phyloP scores from a whole-genome alignment of 148 eudicot genomes.

The Polygonum aviculare region DNA sequence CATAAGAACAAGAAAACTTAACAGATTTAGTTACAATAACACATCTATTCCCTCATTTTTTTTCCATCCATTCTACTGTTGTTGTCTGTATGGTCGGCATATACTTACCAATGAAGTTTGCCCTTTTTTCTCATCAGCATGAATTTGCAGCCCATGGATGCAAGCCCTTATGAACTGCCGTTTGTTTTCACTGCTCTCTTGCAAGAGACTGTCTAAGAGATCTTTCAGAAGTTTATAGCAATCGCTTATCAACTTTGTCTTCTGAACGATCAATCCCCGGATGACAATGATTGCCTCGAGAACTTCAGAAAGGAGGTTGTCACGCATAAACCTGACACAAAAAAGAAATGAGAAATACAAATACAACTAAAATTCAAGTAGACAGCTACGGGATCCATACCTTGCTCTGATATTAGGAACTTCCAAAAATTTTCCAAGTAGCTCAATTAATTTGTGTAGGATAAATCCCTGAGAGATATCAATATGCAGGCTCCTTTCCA shows the following conservation, averaged over 20 bases:
- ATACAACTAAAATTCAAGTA: neutral
- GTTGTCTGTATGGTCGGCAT: neutral
- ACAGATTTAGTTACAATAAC: neutral
- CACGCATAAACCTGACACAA: slow-evolving; percentile 75
- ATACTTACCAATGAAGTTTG: slow-evolving; percentile 73
- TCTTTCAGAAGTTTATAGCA: slow-evolving; percentile 87
- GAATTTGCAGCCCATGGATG: slow-evolving; percentile 80
- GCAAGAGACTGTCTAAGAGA: slow-evolving; percentile 88
- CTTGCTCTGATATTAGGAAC: slow-evolving; percentile 92
- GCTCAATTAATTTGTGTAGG: slow-evolving; percentile 98
- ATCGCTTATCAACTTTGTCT: slow-evolving; percentile 92
- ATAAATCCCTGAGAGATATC: slow-evolving; percentile 98
- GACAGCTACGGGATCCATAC: slow-evolving; percentile 25
- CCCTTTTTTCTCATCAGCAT: slow-evolving; percentile 81
- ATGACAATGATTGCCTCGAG: slow-evolving; percentile 92
- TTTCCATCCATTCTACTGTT: neutral
- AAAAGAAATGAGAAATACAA: slow-evolving; percentile 9
- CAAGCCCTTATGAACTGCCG: slow-evolving; percentile 87
- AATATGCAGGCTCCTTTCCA: slow-evolving; percentile 93
- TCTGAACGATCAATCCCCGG: slow-evolving; percentile 94
- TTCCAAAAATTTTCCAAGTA: slow-evolving; percentile 94
- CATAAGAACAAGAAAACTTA: neutral
- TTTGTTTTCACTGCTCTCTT: slow-evolving; percentile 90
- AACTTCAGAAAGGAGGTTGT: slow-evolving; percentile 81
- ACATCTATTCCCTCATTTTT: neutral